These are phyloP conservation scores for Globisporangium uncinulatum DNA, from an alignment of 352 stramenopile species.

Conservation along the genomic window DNA sequence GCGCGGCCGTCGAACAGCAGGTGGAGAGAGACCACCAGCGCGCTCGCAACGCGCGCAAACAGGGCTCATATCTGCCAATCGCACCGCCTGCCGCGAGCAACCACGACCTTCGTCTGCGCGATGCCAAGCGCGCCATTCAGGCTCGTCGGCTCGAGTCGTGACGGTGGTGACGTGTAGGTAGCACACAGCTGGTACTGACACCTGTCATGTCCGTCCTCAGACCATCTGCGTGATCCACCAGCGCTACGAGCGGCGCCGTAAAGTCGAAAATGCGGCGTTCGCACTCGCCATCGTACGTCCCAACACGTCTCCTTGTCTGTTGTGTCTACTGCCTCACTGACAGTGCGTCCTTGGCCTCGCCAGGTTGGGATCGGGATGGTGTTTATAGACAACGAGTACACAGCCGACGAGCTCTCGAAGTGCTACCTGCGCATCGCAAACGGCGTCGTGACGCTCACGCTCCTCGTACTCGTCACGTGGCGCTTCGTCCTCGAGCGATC, in stretches of 20 bases:
- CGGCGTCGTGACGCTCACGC: conserved; percentile 30
- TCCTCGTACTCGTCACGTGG: conserved; percentile 47
- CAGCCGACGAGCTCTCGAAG: conserved; percentile 24
- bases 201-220: conserved; percentile 10
- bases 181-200: not conserved
- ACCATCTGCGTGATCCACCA: conserved; percentile 59
- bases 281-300: conserved; percentile 41
- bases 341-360: not conserved
- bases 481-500: conserved; percentile 47
- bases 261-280: conserved; percentile 54
- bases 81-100: conserved; percentile 10
- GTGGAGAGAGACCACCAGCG: conserved; percentile 34
- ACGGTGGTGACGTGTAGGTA: not conserved
- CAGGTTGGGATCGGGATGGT: conserved; percentile 53
- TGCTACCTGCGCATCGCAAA: conserved; percentile 36
- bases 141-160: conserved; percentile 7
- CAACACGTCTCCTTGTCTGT: not conserved
- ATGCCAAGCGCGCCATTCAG: conserved; percentile 54
- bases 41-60: conserved; percentile 10
- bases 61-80: conserved; percentile 41
- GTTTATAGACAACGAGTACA: conserved; percentile 66
- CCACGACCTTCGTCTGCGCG: conserved; percentile 24
- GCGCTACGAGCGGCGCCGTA: conserved; percentile 54
- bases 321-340: not conserved
- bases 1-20: conserved; percentile 41